Conservation (phyloP, 1,284 basidiomycete genomes). For the Ceratobasidium theobromae region DNA sequence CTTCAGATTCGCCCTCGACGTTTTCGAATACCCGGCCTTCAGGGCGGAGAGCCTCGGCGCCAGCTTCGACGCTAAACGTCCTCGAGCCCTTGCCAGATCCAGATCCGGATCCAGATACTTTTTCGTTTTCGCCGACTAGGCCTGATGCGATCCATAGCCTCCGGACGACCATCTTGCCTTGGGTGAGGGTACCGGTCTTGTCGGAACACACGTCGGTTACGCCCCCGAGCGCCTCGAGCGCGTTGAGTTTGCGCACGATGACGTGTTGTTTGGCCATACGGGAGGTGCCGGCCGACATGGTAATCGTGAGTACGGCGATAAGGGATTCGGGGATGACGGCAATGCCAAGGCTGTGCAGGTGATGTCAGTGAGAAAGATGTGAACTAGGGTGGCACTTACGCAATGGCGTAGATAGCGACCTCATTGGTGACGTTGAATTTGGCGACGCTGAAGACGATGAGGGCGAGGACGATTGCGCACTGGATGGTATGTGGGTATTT, state of each 20-base stretch:
- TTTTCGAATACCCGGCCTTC: slow-evolving; percentile 24
- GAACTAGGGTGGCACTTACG: background rate
- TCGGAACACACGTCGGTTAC: slow-evolving; percentile 59
- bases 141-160: slow-evolving; percentile 25
- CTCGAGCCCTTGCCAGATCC: slow-evolving; percentile 1
- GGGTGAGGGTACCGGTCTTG: slow-evolving; percentile 57
- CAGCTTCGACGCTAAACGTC: slow-evolving; percentile 22
- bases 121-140: slow-evolving; percentile 5
- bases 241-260: slow-evolving; percentile 60
- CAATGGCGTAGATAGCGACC: slow-evolving; percentile 53
- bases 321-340: slow-evolving; percentile 25
- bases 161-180: slow-evolving; percentile 47
- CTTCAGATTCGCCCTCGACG: background rate
- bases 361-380: background rate
- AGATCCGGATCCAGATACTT: background rate
- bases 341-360: slow-evolving; percentile 10
- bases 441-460: slow-evolving; percentile 61
- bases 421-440: slow-evolving; percentile 49
- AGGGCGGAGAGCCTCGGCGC: slow-evolving; percentile 9
- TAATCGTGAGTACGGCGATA: slow-evolving; percentile 26
- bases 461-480: slow-evolving; percentile 54
- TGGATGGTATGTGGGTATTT: background rate
- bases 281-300: slow-evolving; percentile 26
- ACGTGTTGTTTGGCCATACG: slow-evolving; percentile 55
- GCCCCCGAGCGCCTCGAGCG: slow-evolving; percentile 60